Evolutionary conservation across 2,329 filamentous ascomycete species (phyloP), one percentile per base, ranked within the genome.

Genomic region (Chrysoporthe deuterocubensis): DNA sequence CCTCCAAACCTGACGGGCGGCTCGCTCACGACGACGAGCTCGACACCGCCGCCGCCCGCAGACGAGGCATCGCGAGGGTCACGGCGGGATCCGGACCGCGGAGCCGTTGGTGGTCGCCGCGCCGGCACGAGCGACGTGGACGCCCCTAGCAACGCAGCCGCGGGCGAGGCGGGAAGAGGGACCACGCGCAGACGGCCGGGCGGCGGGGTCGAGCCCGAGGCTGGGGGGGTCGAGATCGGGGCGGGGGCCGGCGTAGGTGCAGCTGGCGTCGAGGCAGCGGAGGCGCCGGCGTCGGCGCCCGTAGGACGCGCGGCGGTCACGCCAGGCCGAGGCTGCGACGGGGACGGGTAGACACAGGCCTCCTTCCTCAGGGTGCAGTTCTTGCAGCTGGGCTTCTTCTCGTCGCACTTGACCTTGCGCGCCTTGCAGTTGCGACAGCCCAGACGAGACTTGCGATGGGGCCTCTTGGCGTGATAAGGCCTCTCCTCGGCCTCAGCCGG

Each of bases 381-480:
- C 52, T 80, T 80, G 72, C 85, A 88, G 2, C 77, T 73, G 0
- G 86, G 86, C 40, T 79, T 81, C 5, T 72, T 78, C 73, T 88
- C 85, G 69, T 85, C 82, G 75, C 85, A 87, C 75, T 85, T 87
- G 65, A 85, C 83, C 75, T 85, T 86, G 65, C 85, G 82, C 18
- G 75, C 74, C 75, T 87, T 88, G 79, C 85, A 88, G 72, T 83
- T 85, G 69, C 77, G 78, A 72, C 85, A 88, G 6, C 85, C 85
- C 2, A 79, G 77, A 42, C 85, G 78, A 1, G 85, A 86, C 75
- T 88, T 88, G 71, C 79, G 84, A 74, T 88, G 85, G 60, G 85
- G 84, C 13, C 84, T 80, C 74, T 87, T 88, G 62, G 80, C 70
- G 66, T 82, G 77, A 63, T 81, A 84, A 1, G 78, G 78, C 62